Evolutionary conservation across 768 basidiomycete genomes (phyloP), one percentile per base, ranked within the genome.

Genomic region (Leucocoprinus sp.): DNA sequence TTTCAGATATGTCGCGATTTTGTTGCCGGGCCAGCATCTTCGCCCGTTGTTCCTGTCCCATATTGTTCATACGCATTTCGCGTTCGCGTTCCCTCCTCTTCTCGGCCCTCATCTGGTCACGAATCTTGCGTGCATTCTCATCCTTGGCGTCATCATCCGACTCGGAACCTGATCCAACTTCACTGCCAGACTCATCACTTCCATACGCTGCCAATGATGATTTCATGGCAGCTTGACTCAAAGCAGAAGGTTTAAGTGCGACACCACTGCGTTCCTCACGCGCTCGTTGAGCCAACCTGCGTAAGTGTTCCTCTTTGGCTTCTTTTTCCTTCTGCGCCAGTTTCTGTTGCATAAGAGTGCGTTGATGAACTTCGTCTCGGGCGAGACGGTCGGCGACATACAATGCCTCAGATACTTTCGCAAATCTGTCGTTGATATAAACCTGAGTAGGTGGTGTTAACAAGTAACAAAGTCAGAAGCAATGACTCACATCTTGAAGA

Each of bases 1-100:
- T 98, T 67, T 99, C 96, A 2, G 96, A 99, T 37, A 99, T 98
- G 63, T 98, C 96, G 57, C 96, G 90, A 61, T 98, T 95, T 66
- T 96, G 93, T 54, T 97, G 91, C 44, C 88, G 81, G 17, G 95
- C 93, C 49, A 98, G 71, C 76, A 89, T 82, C 70, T 96, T 97
- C 29, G 96, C 93, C 12, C 96, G 76, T 59, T 93, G 90, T 64
- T 98, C 96, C 22, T 84, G 78, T 19, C 96, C 96, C 96, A 99
- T 99, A 59, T 98, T 96, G 64, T 76, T 92, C 93, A 98, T 95
- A 50, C 96, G 75, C 88, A 99, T 80, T 65, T 99, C 95, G 29
- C 93, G 81, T 68, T 98, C 93, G 22, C 96, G 80, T 60, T 98
- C 93, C 50, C 84, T 76, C 56, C 88, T 75, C 72, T 97, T 92